Percentiles rank a stretch among this genome's conserved stretches.
These are phyloP conservation scores for Aspergillus niger DNA, from an alignment of 2,329 filamentous ascomycete species.

Conservation along the genomic window DNA sequence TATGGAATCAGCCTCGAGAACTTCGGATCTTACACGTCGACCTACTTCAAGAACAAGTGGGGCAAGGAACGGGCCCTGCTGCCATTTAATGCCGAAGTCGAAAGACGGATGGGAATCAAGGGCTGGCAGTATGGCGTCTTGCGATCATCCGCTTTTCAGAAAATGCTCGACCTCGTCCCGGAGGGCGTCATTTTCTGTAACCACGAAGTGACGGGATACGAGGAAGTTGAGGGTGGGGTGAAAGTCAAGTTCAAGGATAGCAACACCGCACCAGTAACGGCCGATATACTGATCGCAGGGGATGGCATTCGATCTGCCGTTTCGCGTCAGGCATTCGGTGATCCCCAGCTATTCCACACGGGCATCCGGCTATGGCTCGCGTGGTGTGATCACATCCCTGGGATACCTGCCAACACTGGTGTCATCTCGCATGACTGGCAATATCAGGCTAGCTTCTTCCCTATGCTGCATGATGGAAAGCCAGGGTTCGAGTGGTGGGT, in stretches of 20 bases:
- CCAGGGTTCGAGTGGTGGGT: constrained; percentile 27
- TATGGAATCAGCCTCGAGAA: neutral
- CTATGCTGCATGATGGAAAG: constrained; percentile 24
- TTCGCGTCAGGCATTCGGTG: constrained; percentile 22
- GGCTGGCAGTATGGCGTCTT: constrained; percentile 26
- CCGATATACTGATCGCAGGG: constrained; percentile 20
- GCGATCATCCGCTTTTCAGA: constrained; percentile 22
- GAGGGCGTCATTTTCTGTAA: constrained; percentile 13
- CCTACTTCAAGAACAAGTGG: constrained; percentile 19
- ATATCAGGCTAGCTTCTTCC: constrained; percentile 25
- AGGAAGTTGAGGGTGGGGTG: neutral
- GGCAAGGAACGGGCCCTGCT: constrained; percentile 19
- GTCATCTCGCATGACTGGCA: constrained; percentile 21
- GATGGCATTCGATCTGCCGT: constrained; percentile 23
- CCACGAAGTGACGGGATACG: constrained; percentile 17
- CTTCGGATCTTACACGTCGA: neutral
- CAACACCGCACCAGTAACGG: neutral
- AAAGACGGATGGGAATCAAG: constrained; percentile 12
- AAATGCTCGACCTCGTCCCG: constrained; percentile 22
- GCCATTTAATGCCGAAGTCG: constrained; percentile 17
- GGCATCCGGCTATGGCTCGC: constrained; percentile 26
- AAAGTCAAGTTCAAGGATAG: neutral
- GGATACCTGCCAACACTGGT: constrained; percentile 9
- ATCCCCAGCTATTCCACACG: constrained; percentile 20
- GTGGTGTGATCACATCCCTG: constrained; percentile 24